Evolutionary conservation across 176 grass and related monocot genomes (phyloP), one percentile per base, ranked within the genome.

Genomic region (Urochloa ruziziensis): DNA sequence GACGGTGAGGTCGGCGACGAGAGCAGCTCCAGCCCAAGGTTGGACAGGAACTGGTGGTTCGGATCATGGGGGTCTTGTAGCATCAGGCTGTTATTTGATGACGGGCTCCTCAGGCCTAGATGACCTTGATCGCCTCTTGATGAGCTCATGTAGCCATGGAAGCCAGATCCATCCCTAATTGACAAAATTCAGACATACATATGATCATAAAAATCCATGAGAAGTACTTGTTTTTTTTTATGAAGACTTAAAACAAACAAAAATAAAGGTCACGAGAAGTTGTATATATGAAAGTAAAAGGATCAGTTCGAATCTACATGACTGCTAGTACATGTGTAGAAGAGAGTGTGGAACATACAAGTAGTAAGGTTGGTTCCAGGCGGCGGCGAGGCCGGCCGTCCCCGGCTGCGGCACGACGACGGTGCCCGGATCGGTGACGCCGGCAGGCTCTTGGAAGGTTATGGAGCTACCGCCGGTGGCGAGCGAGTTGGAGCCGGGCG

Each of bases 291-390:
- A 24, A 34, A 59, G 28, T 10, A 10, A 24, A 34, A 59, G 28
- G 47, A 65, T 34, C 19, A 71, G 8, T 27, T 54, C 33, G n/a
- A n/a, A n/a, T 49, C 11, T 46, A 46, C 60, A 44, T n/a, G n/a
- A n/a, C n/a, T n/a, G n/a, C n/a, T n/a, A n/a, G n/a, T 56, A 54
- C 3, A 11, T 15, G 12, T 36, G 48, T 53, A 57, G 51, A 49
- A 33, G 49, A 47, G 21, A 28, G 24, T 23, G 17, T 23, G 21
- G 39, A 48, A 83, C 86, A 91, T 69, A 98, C 95, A 91, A 25
- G 80, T 91, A 61, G 82, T 91, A 85, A 84, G 90, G 60, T 47
- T 91, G 91, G 42, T 78, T 93, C 95, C 92, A 98, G 40, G 77
- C 23, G 74, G 36, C 1, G 37, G 78, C 32, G 19, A 42, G 35